These are phyloP conservation scores for Petunia axillaris DNA, from an alignment of 257 asterid species.

Conservation along the genomic window DNA sequence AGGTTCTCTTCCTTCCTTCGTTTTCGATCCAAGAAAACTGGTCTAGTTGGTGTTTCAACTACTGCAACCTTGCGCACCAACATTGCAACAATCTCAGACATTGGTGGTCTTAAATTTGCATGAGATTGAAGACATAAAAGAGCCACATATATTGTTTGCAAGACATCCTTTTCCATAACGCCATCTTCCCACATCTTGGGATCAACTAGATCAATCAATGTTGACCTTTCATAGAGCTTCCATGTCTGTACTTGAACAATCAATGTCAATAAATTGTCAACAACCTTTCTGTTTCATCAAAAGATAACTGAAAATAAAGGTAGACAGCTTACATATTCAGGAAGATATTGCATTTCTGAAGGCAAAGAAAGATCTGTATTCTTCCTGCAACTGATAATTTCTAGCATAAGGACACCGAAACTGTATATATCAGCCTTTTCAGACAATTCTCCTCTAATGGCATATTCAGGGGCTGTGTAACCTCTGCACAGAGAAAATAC, in stretches of 20 bases:
- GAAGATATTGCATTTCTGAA: conserved; percentile 79
- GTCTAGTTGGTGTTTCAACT: conserved; percentile 48
- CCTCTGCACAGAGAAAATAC: conserved; percentile 46
- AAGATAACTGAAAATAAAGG: background rate
- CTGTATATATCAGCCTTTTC: conserved; percentile 85
- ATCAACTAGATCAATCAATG: conserved; percentile 61
- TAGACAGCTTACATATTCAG: conserved; percentile 59
- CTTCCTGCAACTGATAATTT: conserved; percentile 67
- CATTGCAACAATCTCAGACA: conserved; percentile 82
- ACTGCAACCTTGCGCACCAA: conserved; percentile 60
- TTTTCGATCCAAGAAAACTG: conserved; percentile 61
- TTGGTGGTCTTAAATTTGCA: conserved; percentile 72
- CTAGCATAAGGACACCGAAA: conserved; percentile 73
- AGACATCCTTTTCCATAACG: conserved; percentile 47
- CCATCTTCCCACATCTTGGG: conserved; percentile 54
- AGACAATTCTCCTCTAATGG: conserved; percentile 70
- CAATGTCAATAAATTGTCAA: background rate
- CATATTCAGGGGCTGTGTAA: conserved; percentile 84
- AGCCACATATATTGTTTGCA: conserved; percentile 58
- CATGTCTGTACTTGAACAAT: conserved; percentile 51
- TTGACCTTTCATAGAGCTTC: conserved; percentile 69
- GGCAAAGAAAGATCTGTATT: conserved; percentile 68
- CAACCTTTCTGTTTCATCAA: background rate
- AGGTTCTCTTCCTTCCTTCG: conserved; percentile 41
- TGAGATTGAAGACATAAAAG: conserved; percentile 68